These are phyloP conservation scores for Hypholoma fasciculare DNA, from an alignment of 768 basidiomycete genomes.

Conservation along the genomic window DNA sequence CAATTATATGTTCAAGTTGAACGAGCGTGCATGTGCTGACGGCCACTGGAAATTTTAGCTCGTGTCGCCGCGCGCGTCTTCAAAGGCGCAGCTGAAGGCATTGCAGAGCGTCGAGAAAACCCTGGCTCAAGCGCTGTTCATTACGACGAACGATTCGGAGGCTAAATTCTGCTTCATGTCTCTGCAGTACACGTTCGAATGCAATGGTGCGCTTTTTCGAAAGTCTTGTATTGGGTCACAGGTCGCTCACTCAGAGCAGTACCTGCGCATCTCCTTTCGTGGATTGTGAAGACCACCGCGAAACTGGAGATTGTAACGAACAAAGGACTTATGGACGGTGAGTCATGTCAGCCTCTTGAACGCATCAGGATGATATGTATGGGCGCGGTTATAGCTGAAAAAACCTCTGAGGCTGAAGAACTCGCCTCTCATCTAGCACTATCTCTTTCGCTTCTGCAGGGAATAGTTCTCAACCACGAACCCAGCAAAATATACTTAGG, in stretches of 20 bases:
- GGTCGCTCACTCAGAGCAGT: conserved; percentile 41
- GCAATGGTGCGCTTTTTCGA: conserved; percentile 58
- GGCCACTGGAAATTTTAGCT: conserved; percentile 45
- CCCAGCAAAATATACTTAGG: conserved; percentile 71
- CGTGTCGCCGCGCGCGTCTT: conserved; percentile 58
- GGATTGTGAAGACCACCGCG: conserved; percentile 53
- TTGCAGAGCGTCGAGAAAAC: conserved; percentile 56
- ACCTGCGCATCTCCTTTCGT: conserved; percentile 61
- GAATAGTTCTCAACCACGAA: conserved; percentile 67
- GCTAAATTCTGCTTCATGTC: conserved; percentile 57
- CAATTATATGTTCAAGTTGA: not conserved
- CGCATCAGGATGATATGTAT: conserved; percentile 3
- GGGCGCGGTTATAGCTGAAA: conserved; percentile 26
- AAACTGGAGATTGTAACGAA: conserved; percentile 50
- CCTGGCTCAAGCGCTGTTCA: conserved; percentile 49
- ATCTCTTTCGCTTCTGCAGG: conserved; percentile 73
- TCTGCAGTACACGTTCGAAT: conserved; percentile 80
- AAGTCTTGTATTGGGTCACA: not conserved
- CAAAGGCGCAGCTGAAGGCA: conserved; percentile 51
- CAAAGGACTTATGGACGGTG: conserved; percentile 46
- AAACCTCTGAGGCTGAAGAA: conserved; percentile 45
- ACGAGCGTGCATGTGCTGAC: conserved; percentile 2
- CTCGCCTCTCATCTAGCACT: conserved; percentile 56
- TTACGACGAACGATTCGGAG: conserved; percentile 37
- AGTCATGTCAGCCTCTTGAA: conserved; percentile 16